phyloP scores from a whole-genome alignment of 768 basidiomycete genomes.

The Panaeolus papilionaceus region DNA sequence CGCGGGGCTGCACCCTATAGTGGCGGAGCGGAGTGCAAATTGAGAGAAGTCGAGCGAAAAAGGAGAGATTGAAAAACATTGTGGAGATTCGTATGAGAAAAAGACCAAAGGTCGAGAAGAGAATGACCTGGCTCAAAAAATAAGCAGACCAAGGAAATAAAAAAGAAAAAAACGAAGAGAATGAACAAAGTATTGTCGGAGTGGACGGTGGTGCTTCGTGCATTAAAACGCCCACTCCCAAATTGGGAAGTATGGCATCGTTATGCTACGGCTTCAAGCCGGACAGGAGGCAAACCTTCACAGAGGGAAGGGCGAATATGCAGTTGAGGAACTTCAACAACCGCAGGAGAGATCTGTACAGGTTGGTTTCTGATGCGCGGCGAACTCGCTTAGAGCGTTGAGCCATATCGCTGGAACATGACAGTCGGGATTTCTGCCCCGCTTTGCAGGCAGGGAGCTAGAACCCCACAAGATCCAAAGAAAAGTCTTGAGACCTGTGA shows the following conservation, averaged over 20 bases:
- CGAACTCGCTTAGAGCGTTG: constrained; percentile 10
- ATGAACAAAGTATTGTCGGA: neutral
- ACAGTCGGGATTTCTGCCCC: neutral
- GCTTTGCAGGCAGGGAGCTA: neutral
- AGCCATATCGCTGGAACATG: neutral
- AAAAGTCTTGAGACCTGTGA: neutral
- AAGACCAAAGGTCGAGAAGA: neutral
- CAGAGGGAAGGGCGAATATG: neutral
- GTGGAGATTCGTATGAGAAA: neutral
- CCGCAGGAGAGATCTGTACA: neutral
- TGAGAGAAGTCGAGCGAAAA: constrained; percentile 1
- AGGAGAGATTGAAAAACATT: neutral
- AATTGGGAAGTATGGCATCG: neutral
- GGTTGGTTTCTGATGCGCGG: neutral
- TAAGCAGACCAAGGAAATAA: neutral
- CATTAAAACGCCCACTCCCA: neutral
- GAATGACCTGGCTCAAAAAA: neutral
- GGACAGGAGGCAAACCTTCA: neutral
- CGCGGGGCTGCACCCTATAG: neutral
- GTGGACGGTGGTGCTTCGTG: neutral
- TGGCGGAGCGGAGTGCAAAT: constrained; percentile 12
- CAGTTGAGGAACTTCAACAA: neutral
- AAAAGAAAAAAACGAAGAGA: neutral
- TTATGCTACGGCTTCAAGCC: neutral
- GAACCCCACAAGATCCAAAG: neutral